These are phyloP conservation scores for Macrolepiota fuliginosa DNA, from an alignment of 768 basidiomycete species.

Conservation along the genomic window DNA sequence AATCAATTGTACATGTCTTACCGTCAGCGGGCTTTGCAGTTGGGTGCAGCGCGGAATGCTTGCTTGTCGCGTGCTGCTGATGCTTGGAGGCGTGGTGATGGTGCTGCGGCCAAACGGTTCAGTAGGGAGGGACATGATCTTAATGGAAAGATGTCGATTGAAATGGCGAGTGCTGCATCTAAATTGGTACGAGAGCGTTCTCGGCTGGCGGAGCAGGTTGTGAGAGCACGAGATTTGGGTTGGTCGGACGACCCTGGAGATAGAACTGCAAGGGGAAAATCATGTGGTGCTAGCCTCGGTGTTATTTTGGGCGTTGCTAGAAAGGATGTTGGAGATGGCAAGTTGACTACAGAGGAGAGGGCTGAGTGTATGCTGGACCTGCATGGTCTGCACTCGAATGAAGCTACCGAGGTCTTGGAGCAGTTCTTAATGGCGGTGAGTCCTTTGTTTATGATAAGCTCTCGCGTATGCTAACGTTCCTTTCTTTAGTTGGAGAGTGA, in stretches of 20 bases:
- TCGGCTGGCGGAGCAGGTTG: slow-evolving; percentile 71
- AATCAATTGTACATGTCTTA: slow-evolving; percentile 87
- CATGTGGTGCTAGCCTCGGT: slow-evolving; percentile 80
- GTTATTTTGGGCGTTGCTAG: slow-evolving; percentile 85
- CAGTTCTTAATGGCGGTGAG: slow-evolving; percentile 85
- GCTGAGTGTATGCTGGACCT: slow-evolving; percentile 86
- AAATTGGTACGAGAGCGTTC: slow-evolving; percentile 83
- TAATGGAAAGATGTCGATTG: slow-evolving; percentile 85
- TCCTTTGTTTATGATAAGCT: slow-evolving; percentile 19
- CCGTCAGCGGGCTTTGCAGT: slow-evolving; percentile 82
- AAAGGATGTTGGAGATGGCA: slow-evolving; percentile 48
- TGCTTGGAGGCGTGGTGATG: slow-evolving; percentile 94
- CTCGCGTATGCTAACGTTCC: slow-evolving; percentile 3
- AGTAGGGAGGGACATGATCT: slow-evolving; percentile 91
- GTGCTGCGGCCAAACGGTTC: slow-evolving; percentile 93
- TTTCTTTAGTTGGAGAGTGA: slow-evolving; percentile 73
- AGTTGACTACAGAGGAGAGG: slow-evolving; percentile 79
- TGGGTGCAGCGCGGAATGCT: slow-evolving; percentile 92
- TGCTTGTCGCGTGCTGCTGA: slow-evolving; percentile 94
- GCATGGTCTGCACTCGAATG: slow-evolving; percentile 92
- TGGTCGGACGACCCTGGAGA: slow-evolving; percentile 89
- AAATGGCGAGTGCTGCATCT: slow-evolving; percentile 84
- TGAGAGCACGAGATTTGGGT: slow-evolving; percentile 60
- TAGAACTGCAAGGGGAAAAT: slow-evolving; percentile 67
- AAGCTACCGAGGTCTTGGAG: slow-evolving; percentile 89